Evolutionary conservation across 225 moss, liverwort and hornwort genomes (phyloP), one percentile per base, ranked within the genome.

Genomic region (Pseudisothecium myosuroides): DNA sequence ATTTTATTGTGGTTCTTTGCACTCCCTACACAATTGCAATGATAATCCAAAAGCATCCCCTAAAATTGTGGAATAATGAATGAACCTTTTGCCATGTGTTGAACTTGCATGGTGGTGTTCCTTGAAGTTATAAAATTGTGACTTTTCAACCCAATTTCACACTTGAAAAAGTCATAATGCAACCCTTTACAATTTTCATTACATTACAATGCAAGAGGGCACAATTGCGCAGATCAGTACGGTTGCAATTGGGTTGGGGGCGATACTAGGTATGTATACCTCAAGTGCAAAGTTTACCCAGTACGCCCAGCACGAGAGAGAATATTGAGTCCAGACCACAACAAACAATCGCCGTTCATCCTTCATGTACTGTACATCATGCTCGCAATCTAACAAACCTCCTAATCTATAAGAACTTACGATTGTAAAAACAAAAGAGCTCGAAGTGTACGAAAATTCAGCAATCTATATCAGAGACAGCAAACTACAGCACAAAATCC

Each of bases 151-250:
- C 37, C n/a, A 67, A 37, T 66, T 62, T 3, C 11, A 37, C 67
- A 45, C 19, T 0, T 68, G 6, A 39, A 23, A 23, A 69, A 23
- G 14, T n/a, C 8, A 14, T 39, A 24, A 34, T 69, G 7, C 14
- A 69, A 39, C 39, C 8, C 7, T 69, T 14, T 1, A 39, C 39
- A 39, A 39, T 69, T 69, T 69, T 22, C 4, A 39, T 2, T 4
- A 39, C 7, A 39, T 23, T 23, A 11, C 12, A 68, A n/a, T n/a
- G 24, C 1, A 39, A 8, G 23, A 23, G 0, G 39, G 23, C 39
- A n/a, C 1, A 69, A 39, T 69, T 69, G 24, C 14, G 22, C 2
- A 1, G 2, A 23, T 5, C 4, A 12, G 0, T 20, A 11, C 11
- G 12, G 3, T 3, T 6, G 6, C 11, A 67, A 37, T 11, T 66